Conservation (phyloP, 129 eudicot species). For the sunflower (Helianthus annuus) region HanXRQr2.0-SUNRISE NC_035439.2:109400277-109400776, state of each 20-base stretch:
- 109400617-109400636: slow-evolving; percentile 89
- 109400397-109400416: slow-evolving; percentile 77
- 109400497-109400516: not conserved
- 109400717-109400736: too few relatives aligned
- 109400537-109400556: slow-evolving; percentile 98
- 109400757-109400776: too few relatives aligned
- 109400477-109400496: slow-evolving; percentile 27
- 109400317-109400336: not conserved
- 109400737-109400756: too few relatives aligned
- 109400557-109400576: slow-evolving; percentile 97
- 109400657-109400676: not conserved
- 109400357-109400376: not conserved
- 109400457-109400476: slow-evolving; percentile 79
- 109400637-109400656: slow-evolving; percentile 8
- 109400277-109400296: not conserved
- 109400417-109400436: slow-evolving; percentile 96
- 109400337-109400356: not conserved
- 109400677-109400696: too few relatives aligned
- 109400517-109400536: slow-evolving; percentile 12
- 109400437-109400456: slow-evolving; percentile 95
- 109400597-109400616: slow-evolving; percentile 88
- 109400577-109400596: slow-evolving; percentile 81
- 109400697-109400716: too few relatives aligned
- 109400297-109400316: not conserved
- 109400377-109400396: slow-evolving; percentile 1